These are phyloP conservation scores for Babesia sp. DNA, from an alignment of 169 alveolate genomes.

Conservation along the genomic window DNA sequence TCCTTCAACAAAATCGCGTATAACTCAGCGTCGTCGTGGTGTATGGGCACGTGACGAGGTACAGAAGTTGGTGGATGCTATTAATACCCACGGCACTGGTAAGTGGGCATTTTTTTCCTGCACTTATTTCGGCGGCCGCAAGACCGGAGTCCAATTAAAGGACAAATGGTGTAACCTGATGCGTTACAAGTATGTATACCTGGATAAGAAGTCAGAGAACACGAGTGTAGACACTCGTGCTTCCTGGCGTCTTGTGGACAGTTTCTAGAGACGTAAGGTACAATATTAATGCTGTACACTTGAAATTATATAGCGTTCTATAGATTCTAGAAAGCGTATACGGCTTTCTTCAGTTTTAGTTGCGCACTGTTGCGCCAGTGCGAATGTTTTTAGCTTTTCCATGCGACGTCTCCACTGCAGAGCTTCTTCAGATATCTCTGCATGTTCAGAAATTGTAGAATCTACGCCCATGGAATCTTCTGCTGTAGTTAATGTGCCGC, in stretches of 20 bases:
- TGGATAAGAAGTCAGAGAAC: constrained; percentile 1
- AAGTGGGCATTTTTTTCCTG: constrained; percentile 45
- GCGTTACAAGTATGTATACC: constrained; percentile 53
- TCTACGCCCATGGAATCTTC: neutral
- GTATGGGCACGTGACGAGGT: constrained; percentile 54
- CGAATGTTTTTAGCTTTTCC: constrained; percentile 28
- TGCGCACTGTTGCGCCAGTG: neutral
- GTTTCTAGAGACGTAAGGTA: neutral
- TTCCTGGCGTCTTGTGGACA: constrained; percentile 10
- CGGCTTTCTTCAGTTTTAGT: constrained; percentile 6
- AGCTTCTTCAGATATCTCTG: neutral
- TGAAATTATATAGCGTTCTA: constrained; percentile 19
- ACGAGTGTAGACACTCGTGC: neutral
- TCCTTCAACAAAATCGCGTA: too few relatives aligned
- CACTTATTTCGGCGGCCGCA: constrained; percentile 44
- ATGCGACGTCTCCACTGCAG: constrained; percentile 45
- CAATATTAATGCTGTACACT: neutral
- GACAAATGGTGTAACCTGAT: constrained; percentile 64
- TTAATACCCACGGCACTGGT: constrained; percentile 59
- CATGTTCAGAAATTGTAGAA: neutral
- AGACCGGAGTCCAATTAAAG: constrained; percentile 53
- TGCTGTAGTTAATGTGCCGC: neutral
- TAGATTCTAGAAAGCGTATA: constrained; percentile 48
- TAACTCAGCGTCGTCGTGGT: neutral
- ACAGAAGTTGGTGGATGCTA: constrained; percentile 22